These are phyloP conservation scores for Viola pubescens DNA, from an alignment of 441 rosid genomes.

Conservation along the genomic window DNA sequence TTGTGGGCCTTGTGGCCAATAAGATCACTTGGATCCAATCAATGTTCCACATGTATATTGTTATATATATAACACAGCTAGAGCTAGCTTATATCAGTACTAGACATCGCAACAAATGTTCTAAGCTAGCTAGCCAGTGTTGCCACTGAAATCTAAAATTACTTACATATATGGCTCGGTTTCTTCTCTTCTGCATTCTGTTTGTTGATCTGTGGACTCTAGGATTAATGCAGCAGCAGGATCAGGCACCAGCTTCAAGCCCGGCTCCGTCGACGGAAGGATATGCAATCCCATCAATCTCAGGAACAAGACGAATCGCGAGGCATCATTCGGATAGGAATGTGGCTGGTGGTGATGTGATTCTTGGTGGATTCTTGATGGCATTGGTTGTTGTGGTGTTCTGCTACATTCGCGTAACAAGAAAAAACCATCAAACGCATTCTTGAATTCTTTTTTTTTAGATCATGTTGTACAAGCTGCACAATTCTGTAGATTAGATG, in stretches of 20 bases:
- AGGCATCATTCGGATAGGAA: conserved; percentile 14
- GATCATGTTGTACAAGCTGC: no score
- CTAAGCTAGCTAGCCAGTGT: background rate
- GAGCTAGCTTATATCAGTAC: background rate
- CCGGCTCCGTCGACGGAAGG: conserved; percentile 16
- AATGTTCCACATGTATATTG: no score
- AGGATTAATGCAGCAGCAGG: background rate
- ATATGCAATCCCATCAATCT: conserved; percentile 1
- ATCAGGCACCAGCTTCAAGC: conserved; percentile 10
- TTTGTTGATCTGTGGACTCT: conserved; percentile 11
- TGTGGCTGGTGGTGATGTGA: conserved; percentile 24
- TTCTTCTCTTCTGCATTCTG: conserved; percentile 13
- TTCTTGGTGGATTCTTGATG: conserved; percentile 30
- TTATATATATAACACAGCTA: background rate
- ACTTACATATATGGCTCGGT: conserved; percentile 13
- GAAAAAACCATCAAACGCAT: conserved; percentile 3
- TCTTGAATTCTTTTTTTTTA: conserved; percentile 1
- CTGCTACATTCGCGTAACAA: conserved; percentile 30
- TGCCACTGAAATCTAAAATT: background rate
- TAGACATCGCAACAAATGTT: background rate
- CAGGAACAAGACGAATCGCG: conserved; percentile 16
- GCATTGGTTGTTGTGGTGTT: conserved; percentile 22
- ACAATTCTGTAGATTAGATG: no score
- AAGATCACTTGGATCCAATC: no score
- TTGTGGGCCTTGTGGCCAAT: no score